Base-by-base conservation (phyloP, 129 eudicot genomes). In the Rutidosis leptorrhynchoides region DNA sequence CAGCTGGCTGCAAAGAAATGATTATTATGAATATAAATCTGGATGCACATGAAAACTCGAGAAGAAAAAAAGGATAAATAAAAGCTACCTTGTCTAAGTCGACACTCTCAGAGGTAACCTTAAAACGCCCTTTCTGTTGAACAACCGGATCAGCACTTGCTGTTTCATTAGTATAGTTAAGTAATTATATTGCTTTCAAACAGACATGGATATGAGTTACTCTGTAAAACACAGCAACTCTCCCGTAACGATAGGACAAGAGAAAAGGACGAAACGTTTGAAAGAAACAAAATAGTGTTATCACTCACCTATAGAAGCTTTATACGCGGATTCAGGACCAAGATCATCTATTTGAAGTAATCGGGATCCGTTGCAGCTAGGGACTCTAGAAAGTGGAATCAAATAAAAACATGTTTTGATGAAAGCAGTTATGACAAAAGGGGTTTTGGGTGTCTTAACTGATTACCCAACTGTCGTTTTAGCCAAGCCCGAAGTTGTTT, bases 81-180 rank as follows among this genome's bases (percentile, higher is more conserved):
- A 22, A 30, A 35, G 57, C 67, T 74, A 92, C 96, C 95, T 88
- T 92, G 46, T 85, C 95, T 33, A 74, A 51, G 35, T 94, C 99
- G 21, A 84, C 79, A 82, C 84, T 81, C 77, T 84, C 99, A 21
- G 99, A 94, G 48, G 96, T 89, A 73, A 94, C 93, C 83, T 94
- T 94, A 67, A 94, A 94, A 53, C 99, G 92, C 16, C 99, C 99
- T 72, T 70, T 86, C 66, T 84, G 99, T 82, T 89, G 99, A 79
- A 94, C 85, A 75, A 86, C 82, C 56, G 80, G 84, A 63, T 85
- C 96, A 51, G 85, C 67, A 43, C 76, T 79, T 62, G 58, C 86
- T 81, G 85, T 61, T 74, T 40, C 76, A 37, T 37, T 37, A 11
- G 45, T 37, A 37, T 37, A 24, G 12, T 69, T 54, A 58, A 43